Evolutionary conservation across 2,329 filamentous ascomycete species (phyloP).

Genomic region (Aspergillus brunneoviolaceus): DNA sequence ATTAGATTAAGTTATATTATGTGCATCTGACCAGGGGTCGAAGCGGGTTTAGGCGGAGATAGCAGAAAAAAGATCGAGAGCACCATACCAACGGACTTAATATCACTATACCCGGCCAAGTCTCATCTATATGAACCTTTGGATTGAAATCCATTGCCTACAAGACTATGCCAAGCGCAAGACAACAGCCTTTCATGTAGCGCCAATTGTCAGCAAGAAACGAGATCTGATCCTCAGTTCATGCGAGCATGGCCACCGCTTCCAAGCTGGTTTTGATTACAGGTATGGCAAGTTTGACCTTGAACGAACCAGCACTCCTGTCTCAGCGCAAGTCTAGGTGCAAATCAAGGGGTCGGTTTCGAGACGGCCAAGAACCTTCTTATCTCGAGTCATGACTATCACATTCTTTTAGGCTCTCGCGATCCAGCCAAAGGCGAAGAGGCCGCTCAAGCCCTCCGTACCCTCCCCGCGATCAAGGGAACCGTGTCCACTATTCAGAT

Average conservation of each 20-base stretch:
- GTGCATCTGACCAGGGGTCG: no score
- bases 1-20: background rate
- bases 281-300: background rate
- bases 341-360: conserved; percentile 29
- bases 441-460: conserved; percentile 8
- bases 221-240: background rate
- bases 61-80: background rate
- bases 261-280: conserved; percentile 2
- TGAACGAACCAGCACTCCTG: background rate
- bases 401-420: conserved; percentile 22
- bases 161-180: background rate
- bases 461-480: conserved; percentile 5
- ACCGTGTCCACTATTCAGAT: conserved; percentile 29
- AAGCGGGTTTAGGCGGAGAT: background rate
- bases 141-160: background rate
- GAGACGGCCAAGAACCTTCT: conserved; percentile 24
- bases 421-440: conserved; percentile 12
- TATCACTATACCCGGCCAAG: background rate
- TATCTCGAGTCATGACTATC: conserved; percentile 20
- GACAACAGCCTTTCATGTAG: background rate
- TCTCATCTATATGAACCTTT: background rate
- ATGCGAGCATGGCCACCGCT: background rate
- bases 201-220: background rate
- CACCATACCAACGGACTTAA: background rate
- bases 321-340: conserved; percentile 16